Percentiles rank a stretch among this genome's conserved stretches.
These are phyloP conservation scores for Eimeria maxima DNA, from an alignment of 169 alveolate species.

Conservation along the genomic window DNA sequence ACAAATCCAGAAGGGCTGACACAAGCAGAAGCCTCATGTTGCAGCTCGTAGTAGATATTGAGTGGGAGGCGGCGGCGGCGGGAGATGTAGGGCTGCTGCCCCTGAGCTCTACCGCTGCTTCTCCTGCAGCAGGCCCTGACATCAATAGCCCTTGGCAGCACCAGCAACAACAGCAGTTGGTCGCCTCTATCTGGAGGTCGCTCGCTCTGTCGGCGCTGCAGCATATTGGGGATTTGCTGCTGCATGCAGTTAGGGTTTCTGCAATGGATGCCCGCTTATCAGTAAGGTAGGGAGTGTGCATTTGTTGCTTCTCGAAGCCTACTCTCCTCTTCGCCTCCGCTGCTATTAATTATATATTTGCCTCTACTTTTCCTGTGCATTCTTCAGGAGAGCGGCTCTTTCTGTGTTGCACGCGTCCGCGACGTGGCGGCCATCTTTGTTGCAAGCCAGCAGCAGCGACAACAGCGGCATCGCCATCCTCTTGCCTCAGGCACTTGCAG, in stretches of 20 bases:
- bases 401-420: slow-evolving; percentile 56
- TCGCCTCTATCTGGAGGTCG: slow-evolving; percentile 40
- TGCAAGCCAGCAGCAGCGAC: slow-evolving; percentile 36
- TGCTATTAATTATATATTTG: background rate
- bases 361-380: background rate
- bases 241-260: slow-evolving; percentile 52
- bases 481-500: slow-evolving; percentile 71
- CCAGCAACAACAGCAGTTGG: slow-evolving; percentile 62
- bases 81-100: slow-evolving; percentile 49
- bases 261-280: slow-evolving; percentile 54
- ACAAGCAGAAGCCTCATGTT: slow-evolving; percentile 48
- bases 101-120: slow-evolving; percentile 31
- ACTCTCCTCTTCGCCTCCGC: background rate
- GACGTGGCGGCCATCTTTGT: slow-evolving; percentile 64
- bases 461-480: slow-evolving; percentile 30
- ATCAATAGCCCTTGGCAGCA: slow-evolving; percentile 31
- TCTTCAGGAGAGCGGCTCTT: slow-evolving; percentile 70
- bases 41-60: slow-evolving; percentile 54
- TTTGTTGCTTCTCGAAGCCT: background rate
- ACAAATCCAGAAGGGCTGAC: background rate
- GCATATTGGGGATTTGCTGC: slow-evolving; percentile 65
- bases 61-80: slow-evolving; percentile 66
- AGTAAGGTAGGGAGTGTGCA: slow-evolving; percentile 12
- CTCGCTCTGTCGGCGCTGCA: slow-evolving; percentile 72
- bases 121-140: slow-evolving; percentile 22